Evolutionary conservation across 352 stramenopile genomes (phyloP).

Genomic region (Phytophthora syringae): DNA sequence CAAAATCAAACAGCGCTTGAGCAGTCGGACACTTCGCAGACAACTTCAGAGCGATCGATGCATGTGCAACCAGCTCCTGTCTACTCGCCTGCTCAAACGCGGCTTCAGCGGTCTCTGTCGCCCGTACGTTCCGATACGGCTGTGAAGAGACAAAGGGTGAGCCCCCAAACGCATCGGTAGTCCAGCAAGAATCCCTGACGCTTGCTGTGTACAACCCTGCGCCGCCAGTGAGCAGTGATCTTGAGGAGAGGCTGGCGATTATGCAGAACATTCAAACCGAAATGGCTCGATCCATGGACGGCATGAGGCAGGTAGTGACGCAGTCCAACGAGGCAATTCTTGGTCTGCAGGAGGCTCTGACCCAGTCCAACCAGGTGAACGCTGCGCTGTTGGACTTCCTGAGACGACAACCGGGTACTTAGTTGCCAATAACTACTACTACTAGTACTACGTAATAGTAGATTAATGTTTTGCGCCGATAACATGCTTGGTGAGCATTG

Average conservation of each 20-base stretch:
- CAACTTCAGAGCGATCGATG: no score
- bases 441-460: no score
- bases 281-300: slow-evolving; percentile 28
- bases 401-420: slow-evolving; percentile 14
- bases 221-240: neutral
- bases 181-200: slow-evolving; percentile 4
- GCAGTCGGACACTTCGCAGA: neutral
- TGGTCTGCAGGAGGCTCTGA: slow-evolving; percentile 25
- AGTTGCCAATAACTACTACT: neutral
- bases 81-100: slow-evolving; percentile 3
- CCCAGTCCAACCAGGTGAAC: slow-evolving; percentile 39
- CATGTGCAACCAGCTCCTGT: neutral
- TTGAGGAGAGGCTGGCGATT: slow-evolving; percentile 19
- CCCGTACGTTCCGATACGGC: neutral
- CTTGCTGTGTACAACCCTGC: neutral
- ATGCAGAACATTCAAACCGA: slow-evolving; percentile 32
- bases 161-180: neutral
- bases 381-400: slow-evolving; percentile 34
- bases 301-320: slow-evolving; percentile 36
- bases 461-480: neutral
- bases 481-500: no score
- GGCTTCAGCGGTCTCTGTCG: neutral
- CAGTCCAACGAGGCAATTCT: slow-evolving; percentile 36
- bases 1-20: no score
- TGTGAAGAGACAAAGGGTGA: slow-evolving; percentile 21